phyloP scores from a whole-genome alignment of 306 rosid genomes.

The Medicago ruthenica region DNA sequence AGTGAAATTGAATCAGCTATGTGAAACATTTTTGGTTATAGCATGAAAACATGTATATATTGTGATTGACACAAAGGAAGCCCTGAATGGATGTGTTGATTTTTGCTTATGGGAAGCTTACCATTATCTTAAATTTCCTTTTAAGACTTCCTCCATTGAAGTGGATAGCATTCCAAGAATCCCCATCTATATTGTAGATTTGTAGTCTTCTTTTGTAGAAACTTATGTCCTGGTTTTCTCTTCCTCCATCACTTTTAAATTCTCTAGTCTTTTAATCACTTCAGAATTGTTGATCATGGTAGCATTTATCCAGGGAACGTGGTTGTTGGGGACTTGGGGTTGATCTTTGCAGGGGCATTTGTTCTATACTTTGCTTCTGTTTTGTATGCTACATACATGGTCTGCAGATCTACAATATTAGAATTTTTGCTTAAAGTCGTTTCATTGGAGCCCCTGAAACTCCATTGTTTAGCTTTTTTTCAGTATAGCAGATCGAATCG shows the following conservation, averaged over 20 bases:
- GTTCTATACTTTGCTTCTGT: conserved; percentile 33
- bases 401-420: conserved; percentile 34
- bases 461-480: conserved; percentile 8
- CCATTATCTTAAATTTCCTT: too few relatives aligned
- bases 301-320: too few relatives aligned
- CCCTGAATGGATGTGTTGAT: background rate
- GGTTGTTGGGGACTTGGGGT: too few relatives aligned
- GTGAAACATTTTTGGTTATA: conserved; percentile 7
- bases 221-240: too few relatives aligned
- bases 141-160: too few relatives aligned
- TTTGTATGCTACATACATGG: conserved; percentile 21
- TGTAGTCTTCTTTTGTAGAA: too few relatives aligned
- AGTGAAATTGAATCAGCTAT: conserved; percentile 13
- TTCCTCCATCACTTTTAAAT: too few relatives aligned
- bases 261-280: too few relatives aligned
- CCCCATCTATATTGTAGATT: too few relatives aligned
- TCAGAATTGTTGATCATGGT: too few relatives aligned
- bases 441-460: conserved; percentile 16
- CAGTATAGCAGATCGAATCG: conserved; percentile 19
- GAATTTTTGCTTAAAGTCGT: background rate
- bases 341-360: conserved; percentile 33
- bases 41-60: background rate
- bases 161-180: too few relatives aligned
- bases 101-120: background rate
- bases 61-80: background rate